Evolutionary conservation across 2,329 filamentous ascomycete genomes (phyloP).

Genomic region (Fusarium keratoplasticum): DNA sequence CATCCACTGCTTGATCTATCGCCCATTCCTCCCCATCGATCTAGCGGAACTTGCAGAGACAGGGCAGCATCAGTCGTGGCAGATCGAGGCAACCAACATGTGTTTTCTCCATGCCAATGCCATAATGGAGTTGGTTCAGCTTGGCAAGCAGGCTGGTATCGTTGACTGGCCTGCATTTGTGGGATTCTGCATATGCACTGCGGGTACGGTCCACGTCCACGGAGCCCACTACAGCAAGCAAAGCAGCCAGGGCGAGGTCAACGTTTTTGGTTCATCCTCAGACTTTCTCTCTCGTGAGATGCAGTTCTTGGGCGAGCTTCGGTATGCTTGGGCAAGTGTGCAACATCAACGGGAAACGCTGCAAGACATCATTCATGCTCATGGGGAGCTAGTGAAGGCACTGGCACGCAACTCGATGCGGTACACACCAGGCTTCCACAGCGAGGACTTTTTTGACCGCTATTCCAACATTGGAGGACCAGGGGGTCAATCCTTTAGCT

Average conservation of each 20-base stretch:
- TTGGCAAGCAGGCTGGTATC: slow-evolving; percentile 78
- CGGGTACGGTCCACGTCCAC: slow-evolving; percentile 89
- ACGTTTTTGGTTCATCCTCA: slow-evolving; percentile 70
- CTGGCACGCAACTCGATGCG: slow-evolving; percentile 73
- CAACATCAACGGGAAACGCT: slow-evolving; percentile 85
- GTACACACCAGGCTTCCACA: slow-evolving; percentile 83
- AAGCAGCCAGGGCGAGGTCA: slow-evolving; percentile 63
- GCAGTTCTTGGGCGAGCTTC: slow-evolving; percentile 81
- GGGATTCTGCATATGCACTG: slow-evolving; percentile 87
- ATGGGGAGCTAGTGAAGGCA: slow-evolving; percentile 82
- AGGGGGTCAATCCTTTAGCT: slow-evolving; percentile 70
- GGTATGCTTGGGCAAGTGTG: slow-evolving; percentile 80
- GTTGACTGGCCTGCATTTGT: slow-evolving; percentile 90
- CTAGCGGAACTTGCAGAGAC: slow-evolving; percentile 82
- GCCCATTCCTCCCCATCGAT: slow-evolving; percentile 88
- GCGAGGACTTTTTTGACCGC: slow-evolving; percentile 89
- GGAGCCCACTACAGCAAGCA: slow-evolving; percentile 80
- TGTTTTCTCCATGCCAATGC: slow-evolving; percentile 90
- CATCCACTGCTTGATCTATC: slow-evolving; percentile 87
- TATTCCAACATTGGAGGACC: slow-evolving; percentile 70
- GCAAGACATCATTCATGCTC: slow-evolving; percentile 81
- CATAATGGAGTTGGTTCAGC: slow-evolving; percentile 83
- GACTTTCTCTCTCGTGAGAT: slow-evolving; percentile 83
- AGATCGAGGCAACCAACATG: slow-evolving; percentile 89
- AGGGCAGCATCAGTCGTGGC: slow-evolving; percentile 91